These are phyloP conservation scores for Vaccinium myrtillus DNA, from an alignment of 148 eudicot genomes.

Conservation along the genomic window DNA sequence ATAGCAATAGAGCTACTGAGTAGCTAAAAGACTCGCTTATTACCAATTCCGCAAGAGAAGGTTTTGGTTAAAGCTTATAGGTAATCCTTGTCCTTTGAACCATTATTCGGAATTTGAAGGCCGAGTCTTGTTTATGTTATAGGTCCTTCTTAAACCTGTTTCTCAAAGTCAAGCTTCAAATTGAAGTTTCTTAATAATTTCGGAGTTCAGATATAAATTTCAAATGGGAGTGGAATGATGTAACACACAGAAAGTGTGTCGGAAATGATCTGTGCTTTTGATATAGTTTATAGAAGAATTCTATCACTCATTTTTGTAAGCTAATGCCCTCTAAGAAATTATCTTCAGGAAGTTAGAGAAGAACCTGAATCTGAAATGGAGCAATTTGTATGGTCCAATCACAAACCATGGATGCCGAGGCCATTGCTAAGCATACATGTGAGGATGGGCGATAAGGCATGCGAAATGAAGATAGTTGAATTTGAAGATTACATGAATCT, in stretches of 20 bases:
- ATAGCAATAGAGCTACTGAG: not conserved
- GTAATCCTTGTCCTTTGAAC: not conserved
- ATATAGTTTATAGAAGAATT: not conserved
- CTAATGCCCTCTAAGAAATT: not conserved
- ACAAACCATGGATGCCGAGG: constrained; percentile 83
- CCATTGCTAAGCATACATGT: constrained; percentile 92
- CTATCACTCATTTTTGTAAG: not conserved
- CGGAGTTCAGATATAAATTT: not conserved
- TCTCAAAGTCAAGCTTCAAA: not conserved
- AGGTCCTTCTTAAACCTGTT: not conserved
- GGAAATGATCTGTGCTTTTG: not conserved
- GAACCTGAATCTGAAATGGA: constrained; percentile 45
- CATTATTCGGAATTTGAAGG: not conserved
- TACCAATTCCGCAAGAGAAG: no score
- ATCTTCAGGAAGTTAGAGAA: constrained; percentile 34
- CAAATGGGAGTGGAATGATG: not conserved
- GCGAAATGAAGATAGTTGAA: constrained; percentile 85
- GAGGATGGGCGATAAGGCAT: constrained; percentile 95
- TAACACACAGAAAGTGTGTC: not conserved
- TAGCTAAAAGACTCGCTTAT: no score
- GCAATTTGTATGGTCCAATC: constrained; percentile 77
- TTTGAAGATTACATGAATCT: constrained; percentile 79
- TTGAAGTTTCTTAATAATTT: not conserved
- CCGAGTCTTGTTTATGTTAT: constrained; percentile 6
- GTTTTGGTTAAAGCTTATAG: not conserved